These are phyloP conservation scores for Trichoderma sp. DNA, from an alignment of 2,329 filamentous ascomycete species.

Conservation along the genomic window DNA sequence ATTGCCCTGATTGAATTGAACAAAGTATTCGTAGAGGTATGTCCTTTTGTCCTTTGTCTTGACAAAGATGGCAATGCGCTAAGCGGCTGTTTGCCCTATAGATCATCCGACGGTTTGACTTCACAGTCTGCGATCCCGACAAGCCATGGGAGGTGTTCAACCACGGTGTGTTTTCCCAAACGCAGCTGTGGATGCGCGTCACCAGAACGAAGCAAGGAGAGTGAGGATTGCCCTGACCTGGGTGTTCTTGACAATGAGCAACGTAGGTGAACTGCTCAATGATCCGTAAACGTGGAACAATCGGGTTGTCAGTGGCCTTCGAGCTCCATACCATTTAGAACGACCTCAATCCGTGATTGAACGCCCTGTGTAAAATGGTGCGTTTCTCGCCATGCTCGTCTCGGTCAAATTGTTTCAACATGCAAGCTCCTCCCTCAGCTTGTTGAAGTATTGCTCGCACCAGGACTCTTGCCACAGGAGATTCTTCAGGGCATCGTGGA, in stretches of 20 bases:
- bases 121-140: constrained; percentile 17
- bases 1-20: constrained; percentile 40
- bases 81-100: not conserved
- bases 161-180: constrained; percentile 1
- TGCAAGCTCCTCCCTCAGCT: not conserved
- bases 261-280: not conserved
- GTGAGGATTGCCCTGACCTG: not conserved
- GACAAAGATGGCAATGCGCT: not conserved
- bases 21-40: constrained; percentile 42
- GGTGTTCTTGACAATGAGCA: not conserved
- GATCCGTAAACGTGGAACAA: not conserved
- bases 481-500: not conserved
- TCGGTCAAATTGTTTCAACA: not conserved
- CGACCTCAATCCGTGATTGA: no score
- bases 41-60: not conserved
- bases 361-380: no score
- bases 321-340: not conserved
- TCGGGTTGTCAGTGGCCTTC: not conserved
- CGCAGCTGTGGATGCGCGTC: not conserved
- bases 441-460: constrained; percentile 2
- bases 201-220: not conserved
- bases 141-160: constrained; percentile 26
- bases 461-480: constrained; percentile 15
- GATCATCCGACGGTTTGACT: constrained; percentile 29
- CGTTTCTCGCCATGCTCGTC: not conserved